Evolutionary conservation across 2,329 filamentous ascomycete genomes (phyloP).

Genomic region (Aspergillus melleus): DNA sequence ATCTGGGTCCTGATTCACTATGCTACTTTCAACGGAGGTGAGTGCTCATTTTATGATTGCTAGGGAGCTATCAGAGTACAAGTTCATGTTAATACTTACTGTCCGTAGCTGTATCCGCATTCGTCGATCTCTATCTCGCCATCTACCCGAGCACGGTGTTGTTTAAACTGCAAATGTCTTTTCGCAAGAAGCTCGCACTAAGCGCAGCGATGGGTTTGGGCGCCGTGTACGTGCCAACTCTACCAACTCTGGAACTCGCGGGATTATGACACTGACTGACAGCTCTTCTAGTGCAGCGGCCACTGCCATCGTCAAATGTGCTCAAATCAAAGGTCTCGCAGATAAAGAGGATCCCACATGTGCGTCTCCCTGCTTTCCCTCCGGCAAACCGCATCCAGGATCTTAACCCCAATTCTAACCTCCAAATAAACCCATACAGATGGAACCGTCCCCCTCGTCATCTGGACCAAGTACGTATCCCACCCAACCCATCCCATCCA

Average conservation of each 20-base stretch:
- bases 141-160: slow-evolving; percentile 18
- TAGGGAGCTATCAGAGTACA: background rate
- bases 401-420: background rate
- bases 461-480: slow-evolving; percentile 46
- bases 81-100: background rate
- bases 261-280: background rate
- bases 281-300: slow-evolving; percentile 26
- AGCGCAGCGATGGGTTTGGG: slow-evolving; percentile 26
- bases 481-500: background rate
- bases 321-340: slow-evolving; percentile 27
- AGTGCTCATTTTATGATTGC: slow-evolving; percentile 3
- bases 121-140: slow-evolving; percentile 30
- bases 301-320: slow-evolving; percentile 32
- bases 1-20: slow-evolving; percentile 38
- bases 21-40: slow-evolving; percentile 41
- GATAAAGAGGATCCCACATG: slow-evolving; percentile 31
- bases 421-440: slow-evolving; percentile 5
- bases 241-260: background rate
- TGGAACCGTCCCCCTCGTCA: slow-evolving; percentile 40
- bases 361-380: slow-evolving; percentile 16
- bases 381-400: background rate
- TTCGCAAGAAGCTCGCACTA: slow-evolving; percentile 10
- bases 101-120: slow-evolving; percentile 25
- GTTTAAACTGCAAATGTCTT: slow-evolving; percentile 5
- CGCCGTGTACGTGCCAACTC: slow-evolving; percentile 20